phyloP scores from a whole-genome alignment of 1,284 basidiomycete genomes.

The Hortiboletus rubellus region DNA sequence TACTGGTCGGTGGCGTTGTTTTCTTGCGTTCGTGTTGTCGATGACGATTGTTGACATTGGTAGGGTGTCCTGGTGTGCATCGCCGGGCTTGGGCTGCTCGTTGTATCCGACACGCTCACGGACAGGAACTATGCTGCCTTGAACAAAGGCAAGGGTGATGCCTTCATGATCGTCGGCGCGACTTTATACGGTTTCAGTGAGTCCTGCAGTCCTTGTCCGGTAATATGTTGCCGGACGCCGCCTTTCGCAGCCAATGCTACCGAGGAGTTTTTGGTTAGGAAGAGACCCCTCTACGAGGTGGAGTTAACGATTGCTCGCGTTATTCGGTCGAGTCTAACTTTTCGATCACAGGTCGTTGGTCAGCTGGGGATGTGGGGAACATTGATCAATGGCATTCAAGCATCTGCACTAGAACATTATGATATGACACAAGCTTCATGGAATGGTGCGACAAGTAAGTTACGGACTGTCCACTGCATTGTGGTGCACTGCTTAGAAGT shows the following conservation, averaged over 20 bases:
- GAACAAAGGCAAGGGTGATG: constrained; percentile 74
- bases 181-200: constrained; percentile 82
- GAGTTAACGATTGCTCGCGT: constrained; percentile 1
- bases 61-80: constrained; percentile 76
- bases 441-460: constrained; percentile 66
- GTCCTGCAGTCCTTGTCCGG: constrained; percentile 29
- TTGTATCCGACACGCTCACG: constrained; percentile 69
- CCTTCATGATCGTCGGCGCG: constrained; percentile 82
- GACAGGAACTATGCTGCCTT: constrained; percentile 68
- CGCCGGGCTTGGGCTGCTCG: constrained; percentile 74
- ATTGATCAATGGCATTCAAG: constrained; percentile 76
- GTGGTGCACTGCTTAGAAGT: constrained; percentile 1
- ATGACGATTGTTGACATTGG: background rate
- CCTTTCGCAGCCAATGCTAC: constrained; percentile 69
- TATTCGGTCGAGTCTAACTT: background rate
- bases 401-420: constrained; percentile 71
- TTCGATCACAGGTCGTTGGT: constrained; percentile 59
- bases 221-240: background rate
- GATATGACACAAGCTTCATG: constrained; percentile 65
- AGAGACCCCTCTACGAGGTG: constrained; percentile 75
- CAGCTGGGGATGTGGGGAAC: constrained; percentile 83
- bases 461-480: background rate
- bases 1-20: constrained; percentile 50
- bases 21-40: background rate
- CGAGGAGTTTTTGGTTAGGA: constrained; percentile 83